These are phyloP conservation scores for Tilletia caries DNA, from an alignment of 1,284 basidiomycete genomes.

Conservation along the genomic window DNA sequence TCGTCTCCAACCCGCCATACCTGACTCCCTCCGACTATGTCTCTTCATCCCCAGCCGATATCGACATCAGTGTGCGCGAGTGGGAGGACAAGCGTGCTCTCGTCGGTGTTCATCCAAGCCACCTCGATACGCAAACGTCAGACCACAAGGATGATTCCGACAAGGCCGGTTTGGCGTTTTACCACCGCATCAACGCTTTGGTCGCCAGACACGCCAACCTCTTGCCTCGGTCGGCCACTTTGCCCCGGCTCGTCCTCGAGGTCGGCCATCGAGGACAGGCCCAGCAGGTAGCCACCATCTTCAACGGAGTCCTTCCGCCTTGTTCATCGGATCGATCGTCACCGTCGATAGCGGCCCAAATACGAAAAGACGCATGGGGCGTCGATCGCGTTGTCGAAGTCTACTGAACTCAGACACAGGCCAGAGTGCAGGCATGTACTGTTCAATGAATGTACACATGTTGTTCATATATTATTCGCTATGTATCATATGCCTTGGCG, in stretches of 20 bases:
- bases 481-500: neutral
- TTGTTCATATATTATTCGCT: neutral
- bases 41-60: neutral
- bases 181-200: neutral
- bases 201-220: neutral
- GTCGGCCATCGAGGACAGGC: neutral
- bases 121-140: neutral
- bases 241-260: slow-evolving; percentile 1
- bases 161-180: neutral
- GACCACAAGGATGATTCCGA: neutral
- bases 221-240: neutral
- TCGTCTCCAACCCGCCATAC: slow-evolving; percentile 89
- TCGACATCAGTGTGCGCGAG: slow-evolving; percentile 63
- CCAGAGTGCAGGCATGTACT: neutral
- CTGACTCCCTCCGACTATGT: slow-evolving; percentile 66
- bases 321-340: neutral
- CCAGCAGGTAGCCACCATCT: neutral
- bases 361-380: neutral
- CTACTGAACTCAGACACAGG: neutral
- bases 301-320: neutral
- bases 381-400: neutral
- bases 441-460: neutral
- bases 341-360: neutral
- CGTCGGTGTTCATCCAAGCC: slow-evolving; percentile 66
- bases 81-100: slow-evolving; percentile 78